Base-by-base conservation (phyloP, 352 stramenopile species). In the Pythium phragmiticola region DNA sequence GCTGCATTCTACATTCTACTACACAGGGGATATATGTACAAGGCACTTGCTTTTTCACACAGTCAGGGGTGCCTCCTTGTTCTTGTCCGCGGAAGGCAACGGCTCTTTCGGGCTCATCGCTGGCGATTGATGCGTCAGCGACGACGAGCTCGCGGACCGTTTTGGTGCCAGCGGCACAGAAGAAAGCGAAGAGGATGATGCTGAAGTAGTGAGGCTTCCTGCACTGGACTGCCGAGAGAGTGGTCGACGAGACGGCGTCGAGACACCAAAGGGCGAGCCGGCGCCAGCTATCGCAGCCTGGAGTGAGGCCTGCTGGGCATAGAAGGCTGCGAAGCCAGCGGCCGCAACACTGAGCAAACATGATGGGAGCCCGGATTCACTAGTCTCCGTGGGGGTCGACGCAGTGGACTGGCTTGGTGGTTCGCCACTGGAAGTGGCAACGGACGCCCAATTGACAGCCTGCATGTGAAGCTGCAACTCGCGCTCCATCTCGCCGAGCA, bases 401-500 rank as follows among this genome's bases (percentile, higher is more conserved):
- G 45, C n/a, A 8, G 53, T 43, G 8, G 60, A 28, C 14, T 57
- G 17, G 21, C 26, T 57, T 37, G 33, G 61, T 45, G 54, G 33
- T 55, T 59, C 72, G 34, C 21, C 41, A 43, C 13, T 57, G 4
- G 55, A 41, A 16, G 47, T 63, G 7, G 65, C 69, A n/a, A 70
- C 64, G 11, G 72, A 78, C 34, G 78, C 76, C 82, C 80, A 90
- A 52, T 80, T 87, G 50, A 83, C 77, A 51, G 77, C 76, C 37
- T 90, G 80, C 78, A 90, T 84, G 61, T 92, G 77, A 17, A 86
- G 72, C 48, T 88, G 78, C 23, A 92, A 66, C 63, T 92, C 81
- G 1, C 76, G 75, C 70, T 92, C 83, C 72, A 92, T 87, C 66
- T 92, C 83, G 6, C 73, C 68, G 2, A 90, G 70, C 28, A 90